Conservation (phyloP, 1,284 basidiomycete species). For the Sphaerobolus stellatus region DNA sequence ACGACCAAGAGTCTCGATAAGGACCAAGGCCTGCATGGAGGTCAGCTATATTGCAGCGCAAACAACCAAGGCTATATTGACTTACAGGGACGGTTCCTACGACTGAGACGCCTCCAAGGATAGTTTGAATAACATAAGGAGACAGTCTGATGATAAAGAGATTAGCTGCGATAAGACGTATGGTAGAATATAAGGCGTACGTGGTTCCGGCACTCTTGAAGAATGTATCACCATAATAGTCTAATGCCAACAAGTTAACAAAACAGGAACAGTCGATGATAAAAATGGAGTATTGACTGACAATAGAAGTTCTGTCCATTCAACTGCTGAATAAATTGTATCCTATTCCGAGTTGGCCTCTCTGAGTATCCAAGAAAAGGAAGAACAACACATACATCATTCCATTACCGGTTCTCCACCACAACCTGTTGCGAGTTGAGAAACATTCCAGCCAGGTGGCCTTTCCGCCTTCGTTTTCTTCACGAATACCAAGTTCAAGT, state of each 20-base stretch:
- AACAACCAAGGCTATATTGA: background rate
- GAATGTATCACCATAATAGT: conserved; percentile 82
- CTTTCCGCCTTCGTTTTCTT: conserved; percentile 75
- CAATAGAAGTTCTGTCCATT: conserved; percentile 78
- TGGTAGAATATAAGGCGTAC: too few species aligned
- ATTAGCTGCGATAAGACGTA: background rate
- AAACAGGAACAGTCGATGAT: background rate
- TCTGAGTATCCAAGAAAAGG: too few species aligned
- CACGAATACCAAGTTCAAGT: conserved; percentile 63
- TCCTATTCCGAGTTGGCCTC: too few species aligned
- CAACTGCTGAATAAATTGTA: conserved; percentile 79
- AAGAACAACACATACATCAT: conserved; percentile 56
- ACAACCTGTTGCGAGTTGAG: conserved; percentile 63
- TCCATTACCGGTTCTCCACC: conserved; percentile 70
- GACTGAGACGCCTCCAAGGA: conserved; percentile 69
- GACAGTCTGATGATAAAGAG: conserved; percentile 43
- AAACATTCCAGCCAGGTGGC: conserved; percentile 81
- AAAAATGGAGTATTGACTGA: conserved; percentile 30
- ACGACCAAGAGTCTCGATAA: conserved; percentile 68
- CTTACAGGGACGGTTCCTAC: conserved; percentile 57
- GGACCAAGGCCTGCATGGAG: conserved; percentile 48
- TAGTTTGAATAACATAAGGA: conserved; percentile 72
- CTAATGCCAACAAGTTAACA: conserved; percentile 23
- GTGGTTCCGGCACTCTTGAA: conserved; percentile 72
- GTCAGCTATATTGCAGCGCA: background rate